A percentile compares a stretch with the other conserved stretches of the same genome.
These are phyloP conservation scores for Starmerella apis DNA, from an alignment of 805 yeast species.

Conservation along the genomic window DNA sequence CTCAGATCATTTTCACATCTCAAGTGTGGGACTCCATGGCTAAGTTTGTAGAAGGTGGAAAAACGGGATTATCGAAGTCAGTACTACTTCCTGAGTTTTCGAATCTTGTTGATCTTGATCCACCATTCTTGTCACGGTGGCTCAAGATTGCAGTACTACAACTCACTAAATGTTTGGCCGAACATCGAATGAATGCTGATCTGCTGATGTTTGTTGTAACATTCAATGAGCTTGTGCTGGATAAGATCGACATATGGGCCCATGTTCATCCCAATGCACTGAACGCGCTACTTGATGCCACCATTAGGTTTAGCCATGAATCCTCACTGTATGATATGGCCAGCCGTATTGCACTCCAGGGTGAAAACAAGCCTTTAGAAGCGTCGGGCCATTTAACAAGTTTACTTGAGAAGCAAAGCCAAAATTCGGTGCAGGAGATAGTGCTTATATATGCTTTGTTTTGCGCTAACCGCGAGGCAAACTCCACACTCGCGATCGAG, in stretches of 20 bases:
- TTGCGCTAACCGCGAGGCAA: not conserved
- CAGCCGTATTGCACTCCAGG: constrained; percentile 14
- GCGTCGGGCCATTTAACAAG: constrained; percentile 8
- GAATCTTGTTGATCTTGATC: not conserved
- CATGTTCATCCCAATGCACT: constrained; percentile 19
- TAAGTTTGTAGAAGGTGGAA: constrained; percentile 12
- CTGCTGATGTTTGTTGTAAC: not conserved
- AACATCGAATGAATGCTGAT: constrained; percentile 1
- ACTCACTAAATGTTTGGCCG: constrained; percentile 20
- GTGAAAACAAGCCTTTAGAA: not conserved
- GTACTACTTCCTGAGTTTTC: constrained; percentile 9
- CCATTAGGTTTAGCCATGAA: constrained; percentile 36
- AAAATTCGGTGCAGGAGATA: not conserved
- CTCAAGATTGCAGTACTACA: constrained; percentile 21
- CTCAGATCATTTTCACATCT: not conserved
- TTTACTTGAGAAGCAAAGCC: constrained; percentile 3
- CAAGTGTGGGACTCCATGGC: constrained; percentile 1
- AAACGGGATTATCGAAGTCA: not conserved
- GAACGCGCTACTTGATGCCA: constrained; percentile 29
- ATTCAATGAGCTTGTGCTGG: not conserved
- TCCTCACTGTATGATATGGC: constrained; percentile 39
- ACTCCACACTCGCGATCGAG: constrained; percentile 40
- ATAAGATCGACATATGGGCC: constrained; percentile 7
- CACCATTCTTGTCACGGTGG: constrained; percentile 16
- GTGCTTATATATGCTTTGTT: constrained; percentile 7